Evolutionary conservation across 2,329 filamentous ascomycete genomes (phyloP).

Genomic region (Xylaria sp.): DNA sequence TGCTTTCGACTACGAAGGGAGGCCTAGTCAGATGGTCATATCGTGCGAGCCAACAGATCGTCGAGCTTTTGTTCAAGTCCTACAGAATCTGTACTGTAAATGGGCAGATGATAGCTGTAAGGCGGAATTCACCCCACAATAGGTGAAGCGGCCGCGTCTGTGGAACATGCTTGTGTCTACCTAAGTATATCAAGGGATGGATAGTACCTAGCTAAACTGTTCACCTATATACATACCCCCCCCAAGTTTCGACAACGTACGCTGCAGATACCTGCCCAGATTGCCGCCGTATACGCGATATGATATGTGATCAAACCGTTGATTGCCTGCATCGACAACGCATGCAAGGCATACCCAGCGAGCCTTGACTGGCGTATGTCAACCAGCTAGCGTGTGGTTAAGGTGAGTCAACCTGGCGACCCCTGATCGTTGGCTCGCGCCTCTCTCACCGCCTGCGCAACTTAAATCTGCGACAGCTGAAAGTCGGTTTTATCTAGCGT

Average conservation of each 20-base stretch:
- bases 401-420: background rate
- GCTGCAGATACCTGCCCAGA: background rate
- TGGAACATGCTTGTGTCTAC: background rate
- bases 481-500: background rate
- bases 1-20: background rate
- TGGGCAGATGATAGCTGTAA: background rate
- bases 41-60: background rate
- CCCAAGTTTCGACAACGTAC: background rate
- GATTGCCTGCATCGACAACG: background rate
- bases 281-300: background rate
- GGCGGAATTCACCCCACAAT: background rate
- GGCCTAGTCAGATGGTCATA: background rate
- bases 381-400: background rate
- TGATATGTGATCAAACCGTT: conserved; percentile 11
- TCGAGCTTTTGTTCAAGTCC: background rate
- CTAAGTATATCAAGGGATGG: background rate
- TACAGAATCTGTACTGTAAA: background rate
- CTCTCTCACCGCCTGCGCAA: background rate
- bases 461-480: background rate
- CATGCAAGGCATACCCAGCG: background rate
- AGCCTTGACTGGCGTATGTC: too few species aligned
- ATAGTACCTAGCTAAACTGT: background rate
- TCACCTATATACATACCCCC: background rate
- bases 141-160: background rate
- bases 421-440: background rate